Base-by-base conservation (phyloP, 331 rosid genomes). In the Quercus lobata region DNA sequence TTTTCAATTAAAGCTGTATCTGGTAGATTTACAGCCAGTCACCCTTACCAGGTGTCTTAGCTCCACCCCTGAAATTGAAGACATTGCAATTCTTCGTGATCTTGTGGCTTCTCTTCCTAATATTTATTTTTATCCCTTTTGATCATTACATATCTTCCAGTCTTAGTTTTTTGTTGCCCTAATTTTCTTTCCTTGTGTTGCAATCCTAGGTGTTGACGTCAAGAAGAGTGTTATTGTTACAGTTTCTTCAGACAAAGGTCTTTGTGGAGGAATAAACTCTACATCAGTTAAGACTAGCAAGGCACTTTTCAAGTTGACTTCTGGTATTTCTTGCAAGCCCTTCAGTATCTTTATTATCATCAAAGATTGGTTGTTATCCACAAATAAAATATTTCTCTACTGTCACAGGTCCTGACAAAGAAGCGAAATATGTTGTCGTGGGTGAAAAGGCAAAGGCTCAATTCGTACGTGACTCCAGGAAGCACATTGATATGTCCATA, bases 361-460 rank as follows among this genome's bases (percentile, higher is more conserved):
- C 41, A 62, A 68, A 69, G n/a, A 37, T 58, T 25, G 16, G 57
- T 57, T 71, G n/a, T 46, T 71, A 11, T 25, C 15, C 37, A 3
- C 18, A 21, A 58, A 58, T 76, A 21, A 35, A 35, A 8, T 69
- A 12, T 55, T 19, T 77, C 60, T 73, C 55, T 49, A 77, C 75
- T 72, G 44, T 32, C 69, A 17, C 62, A 93, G 99, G 99, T 65
- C 96, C 97, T 75, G 98, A 93, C 35, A 91, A 89, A 75, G 93
- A 88, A 86, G 41, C 89, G 27, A 93, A 91, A 70, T 96, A 93
- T 76, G 97, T 90, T 41, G 29, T 96, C 54, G 81, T 96, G 96
- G 99, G 98, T 68, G 99, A 96, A 85, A 96, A 96, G 79, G 99
- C 98, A 19, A 96, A 93, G 86, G 99, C 92, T 61, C 99, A 93